Evolutionary conservation across 2,329 filamentous ascomycete genomes (phyloP), one percentile per base, ranked within the genome.

Genomic region (Truncatella angustata): DNA sequence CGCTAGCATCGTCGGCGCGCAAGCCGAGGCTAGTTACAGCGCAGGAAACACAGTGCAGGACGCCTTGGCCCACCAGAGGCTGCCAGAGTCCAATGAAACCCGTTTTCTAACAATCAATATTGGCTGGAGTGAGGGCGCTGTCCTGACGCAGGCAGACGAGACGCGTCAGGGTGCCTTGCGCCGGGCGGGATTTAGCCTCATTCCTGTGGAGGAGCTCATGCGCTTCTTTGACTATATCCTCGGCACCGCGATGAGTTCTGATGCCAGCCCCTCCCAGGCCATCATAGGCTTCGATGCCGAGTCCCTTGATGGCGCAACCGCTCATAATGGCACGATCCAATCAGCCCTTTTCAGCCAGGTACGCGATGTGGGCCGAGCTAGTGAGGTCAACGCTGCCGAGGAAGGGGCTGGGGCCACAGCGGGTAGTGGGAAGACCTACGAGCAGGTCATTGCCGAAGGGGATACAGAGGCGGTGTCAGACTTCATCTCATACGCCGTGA

Each of bases 1-100:
- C 4, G 47, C 37, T 5, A 44, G 53, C 10, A 52, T 56, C 24
- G 42, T 51, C 11, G 58, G 58, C 4, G 37, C 54, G 4, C 43
- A 50, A 7, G 54, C 51, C 12, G 53, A 57, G 26, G 54, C 50
- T 11, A 58, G 55, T 21, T 58, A 61, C 36, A 55, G 55, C 16
- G 58, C 54, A 2, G 57, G 53, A 5, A 58, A 56, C 28, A 21
- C 57, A 3, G 52, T 56, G 21, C 54, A 59, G 14, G 57, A 60
- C 21, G 51, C 49, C 4, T n/a, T 56, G n/a, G 50, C 54, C 4
- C 37, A 50, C n/a, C 28, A 36, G 12, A 30, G 24, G 23, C 45
- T 1, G n/a, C 24, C 14, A 12, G 42, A 45, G n/a, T n/a, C n/a
- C n/a, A n/a, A n/a, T n/a, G n/a, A n/a, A n/a, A n/a, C n/a, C n/a